phyloP scores from a whole-genome alignment of 805 yeast species.

The Starmerella sirachaensis region DNA sequence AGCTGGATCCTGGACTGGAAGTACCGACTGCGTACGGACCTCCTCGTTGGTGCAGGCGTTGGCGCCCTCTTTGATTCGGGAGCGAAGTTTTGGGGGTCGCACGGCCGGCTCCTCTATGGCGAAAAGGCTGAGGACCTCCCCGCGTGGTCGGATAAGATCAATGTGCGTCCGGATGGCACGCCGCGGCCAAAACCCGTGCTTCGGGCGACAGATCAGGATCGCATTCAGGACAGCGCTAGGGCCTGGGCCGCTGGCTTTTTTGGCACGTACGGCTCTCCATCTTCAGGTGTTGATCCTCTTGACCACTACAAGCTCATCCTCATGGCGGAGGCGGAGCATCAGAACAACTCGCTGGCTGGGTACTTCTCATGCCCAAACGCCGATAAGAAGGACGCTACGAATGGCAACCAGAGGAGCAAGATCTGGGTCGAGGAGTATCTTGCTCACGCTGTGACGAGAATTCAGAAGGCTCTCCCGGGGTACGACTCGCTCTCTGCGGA shows the following conservation, averaged over 20 bases:
- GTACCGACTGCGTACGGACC: constrained; percentile 27
- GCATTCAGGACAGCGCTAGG: constrained; percentile 31
- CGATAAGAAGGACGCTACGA: constrained; percentile 20
- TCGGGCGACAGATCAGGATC: constrained; percentile 32
- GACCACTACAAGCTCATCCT: constrained; percentile 28
- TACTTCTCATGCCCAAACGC: constrained; percentile 32
- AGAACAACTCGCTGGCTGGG: constrained; percentile 32
- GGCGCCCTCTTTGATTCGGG: constrained; percentile 32
- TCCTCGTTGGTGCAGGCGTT: constrained; percentile 30
- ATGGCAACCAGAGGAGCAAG: constrained; percentile 24
- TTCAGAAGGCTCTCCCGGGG: constrained; percentile 45
- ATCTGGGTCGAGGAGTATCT: constrained; percentile 37
- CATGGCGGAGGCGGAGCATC: constrained; percentile 26
- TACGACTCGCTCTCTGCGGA: constrained; percentile 36
- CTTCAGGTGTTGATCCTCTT: constrained; percentile 23
- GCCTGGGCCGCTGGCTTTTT: constrained; percentile 38
- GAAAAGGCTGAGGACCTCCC: constrained; percentile 21
- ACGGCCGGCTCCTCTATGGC: constrained; percentile 30
- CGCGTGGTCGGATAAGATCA: constrained; percentile 25
- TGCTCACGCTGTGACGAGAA: constrained; percentile 42
- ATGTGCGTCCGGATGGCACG: constrained; percentile 27
- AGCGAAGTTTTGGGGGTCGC: constrained; percentile 33
- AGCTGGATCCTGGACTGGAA: constrained; percentile 30
- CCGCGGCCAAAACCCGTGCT: constrained; percentile 28
- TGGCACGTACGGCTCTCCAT: constrained; percentile 29